Conservation (phyloP, 805 yeast genomes). For the Candida germanica region DNA sequence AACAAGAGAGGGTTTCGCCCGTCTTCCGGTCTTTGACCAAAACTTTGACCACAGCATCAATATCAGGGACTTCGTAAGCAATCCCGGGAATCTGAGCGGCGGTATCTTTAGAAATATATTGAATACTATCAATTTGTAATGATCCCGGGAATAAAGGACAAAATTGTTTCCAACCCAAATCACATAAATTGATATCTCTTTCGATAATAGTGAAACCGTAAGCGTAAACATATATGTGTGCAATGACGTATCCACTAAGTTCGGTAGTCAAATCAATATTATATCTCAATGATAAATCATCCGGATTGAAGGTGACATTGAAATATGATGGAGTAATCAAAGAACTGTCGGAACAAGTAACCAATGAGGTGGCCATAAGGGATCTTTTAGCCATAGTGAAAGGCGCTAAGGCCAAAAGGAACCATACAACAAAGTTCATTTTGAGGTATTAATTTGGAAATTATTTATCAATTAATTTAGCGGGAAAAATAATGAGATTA, state of each 20-base stretch:
- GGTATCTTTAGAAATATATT: slow-evolving; percentile 51
- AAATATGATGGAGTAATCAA: slow-evolving; percentile 71
- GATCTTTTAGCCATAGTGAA: slow-evolving; percentile 17
- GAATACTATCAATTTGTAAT: slow-evolving; percentile 69
- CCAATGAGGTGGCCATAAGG: slow-evolving; percentile 68
- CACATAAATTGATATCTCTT: slow-evolving; percentile 60
- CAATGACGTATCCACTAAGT: slow-evolving; percentile 62
- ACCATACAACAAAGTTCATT: slow-evolving; percentile 1
- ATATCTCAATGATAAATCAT: slow-evolving; percentile 62
- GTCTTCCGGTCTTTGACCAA: slow-evolving; percentile 39
- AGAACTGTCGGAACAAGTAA: slow-evolving; percentile 79
- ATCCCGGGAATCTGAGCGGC: slow-evolving; percentile 71
- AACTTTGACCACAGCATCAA: slow-evolving; percentile 74
- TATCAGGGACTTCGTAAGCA: slow-evolving; percentile 82
- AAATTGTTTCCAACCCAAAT: slow-evolving; percentile 74
- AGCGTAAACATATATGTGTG: slow-evolving; percentile 74
- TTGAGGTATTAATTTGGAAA: too few species aligned
- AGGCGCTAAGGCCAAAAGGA: neutral
- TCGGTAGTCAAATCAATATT: slow-evolving; percentile 68
- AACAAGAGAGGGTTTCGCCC: slow-evolving; percentile 58
- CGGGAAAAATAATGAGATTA: too few species aligned
- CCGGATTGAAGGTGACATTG: slow-evolving; percentile 74
- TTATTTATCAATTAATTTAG: too few species aligned
- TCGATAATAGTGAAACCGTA: slow-evolving; percentile 76
- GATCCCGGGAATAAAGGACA: slow-evolving; percentile 86